phyloP scores from a whole-genome alignment of 352 stramenopile genomes.

The Globisporangium spinosum region DNA sequence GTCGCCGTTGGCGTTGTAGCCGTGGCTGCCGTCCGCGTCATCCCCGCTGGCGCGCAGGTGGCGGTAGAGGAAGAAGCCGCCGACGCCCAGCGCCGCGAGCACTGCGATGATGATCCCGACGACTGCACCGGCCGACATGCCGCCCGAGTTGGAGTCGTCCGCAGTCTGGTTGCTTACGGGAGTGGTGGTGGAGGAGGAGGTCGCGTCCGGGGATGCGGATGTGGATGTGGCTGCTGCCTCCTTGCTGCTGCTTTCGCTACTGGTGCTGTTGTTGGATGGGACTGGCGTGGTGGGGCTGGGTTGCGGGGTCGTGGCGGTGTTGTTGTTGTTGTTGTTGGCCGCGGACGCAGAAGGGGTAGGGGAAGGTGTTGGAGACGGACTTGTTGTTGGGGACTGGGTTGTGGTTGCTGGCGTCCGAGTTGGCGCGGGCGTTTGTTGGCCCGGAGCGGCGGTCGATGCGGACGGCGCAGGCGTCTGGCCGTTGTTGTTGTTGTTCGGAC shows the following conservation, averaged over 20 bases:
- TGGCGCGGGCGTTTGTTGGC: conserved; percentile 2
- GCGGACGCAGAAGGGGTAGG: conserved; percentile 9
- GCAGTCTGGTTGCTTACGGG: conserved; percentile 3
- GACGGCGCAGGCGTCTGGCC: conserved; percentile 8
- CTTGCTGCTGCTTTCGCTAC: conserved; percentile 11
- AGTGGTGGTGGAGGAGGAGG: background rate
- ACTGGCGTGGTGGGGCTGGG: background rate
- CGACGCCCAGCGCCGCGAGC: conserved; percentile 29
- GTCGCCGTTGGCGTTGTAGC: conserved; percentile 10
- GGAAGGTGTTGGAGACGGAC: conserved; percentile 3
- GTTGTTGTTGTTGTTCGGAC: background rate
- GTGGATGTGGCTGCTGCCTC: conserved; percentile 1
- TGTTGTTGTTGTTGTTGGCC: background rate
- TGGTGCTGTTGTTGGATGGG: conserved; percentile 6
- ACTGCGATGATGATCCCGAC: conserved; percentile 44
- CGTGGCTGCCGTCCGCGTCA: conserved; percentile 13
- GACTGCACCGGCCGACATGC: conserved; percentile 39
- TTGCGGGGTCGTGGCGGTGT: conserved; percentile 3
- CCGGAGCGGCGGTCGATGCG: conserved; percentile 1
- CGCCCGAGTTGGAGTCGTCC: conserved; percentile 9
- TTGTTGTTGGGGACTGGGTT: background rate
- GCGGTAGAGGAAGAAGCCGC: conserved; percentile 39
- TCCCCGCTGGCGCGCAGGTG: conserved; percentile 14
- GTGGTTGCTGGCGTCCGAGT: conserved; percentile 2
- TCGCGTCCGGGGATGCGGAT: conserved; percentile 6